phyloP scores from a whole-genome alignment of 1,284 basidiomycete genomes.

The Irpex lacteus region DNA sequence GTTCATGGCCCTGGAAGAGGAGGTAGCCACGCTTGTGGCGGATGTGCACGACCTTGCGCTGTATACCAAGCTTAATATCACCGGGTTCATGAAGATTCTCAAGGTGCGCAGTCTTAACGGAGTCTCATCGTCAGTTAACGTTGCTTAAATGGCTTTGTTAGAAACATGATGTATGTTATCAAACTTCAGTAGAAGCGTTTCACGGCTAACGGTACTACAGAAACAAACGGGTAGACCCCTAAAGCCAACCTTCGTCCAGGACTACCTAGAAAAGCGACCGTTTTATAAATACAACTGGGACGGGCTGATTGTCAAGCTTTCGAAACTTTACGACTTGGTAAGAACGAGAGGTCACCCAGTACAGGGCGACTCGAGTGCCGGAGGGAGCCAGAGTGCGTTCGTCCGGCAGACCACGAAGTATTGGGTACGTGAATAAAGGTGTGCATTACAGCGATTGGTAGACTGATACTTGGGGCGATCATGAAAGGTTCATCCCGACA shows the following conservation, averaged over 20 bases:
- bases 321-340: slow-evolving; percentile 93
- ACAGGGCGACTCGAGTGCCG: slow-evolving; percentile 90
- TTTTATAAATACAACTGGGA: slow-evolving; percentile 97
- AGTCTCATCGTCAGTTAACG: too few relatives aligned
- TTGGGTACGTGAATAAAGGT: slow-evolving; percentile 63
- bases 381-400: slow-evolving; percentile 95
- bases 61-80: slow-evolving; percentile 95
- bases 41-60: slow-evolving; percentile 98
- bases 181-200: too few relatives aligned
- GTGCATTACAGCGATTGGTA: not conserved
- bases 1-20: slow-evolving; percentile 90
- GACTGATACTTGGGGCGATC: not conserved
- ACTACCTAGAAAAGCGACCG: slow-evolving; percentile 92
- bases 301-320: slow-evolving; percentile 94
- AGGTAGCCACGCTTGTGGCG: slow-evolving; percentile 93
- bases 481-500: slow-evolving; percentile 83
- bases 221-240: slow-evolving; percentile 75
- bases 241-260: slow-evolving; percentile 77
- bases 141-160: too few relatives aligned
- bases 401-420: slow-evolving; percentile 98
- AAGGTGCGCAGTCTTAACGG: too few relatives aligned
- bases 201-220: too few relatives aligned
- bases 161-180: slow-evolving; percentile 92
- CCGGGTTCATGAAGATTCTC: slow-evolving; percentile 98
- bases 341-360: slow-evolving; percentile 94